These are phyloP conservation scores for Mimosa bimucronata DNA, from an alignment of 306 rosid species.

Conservation along the genomic window DNA sequence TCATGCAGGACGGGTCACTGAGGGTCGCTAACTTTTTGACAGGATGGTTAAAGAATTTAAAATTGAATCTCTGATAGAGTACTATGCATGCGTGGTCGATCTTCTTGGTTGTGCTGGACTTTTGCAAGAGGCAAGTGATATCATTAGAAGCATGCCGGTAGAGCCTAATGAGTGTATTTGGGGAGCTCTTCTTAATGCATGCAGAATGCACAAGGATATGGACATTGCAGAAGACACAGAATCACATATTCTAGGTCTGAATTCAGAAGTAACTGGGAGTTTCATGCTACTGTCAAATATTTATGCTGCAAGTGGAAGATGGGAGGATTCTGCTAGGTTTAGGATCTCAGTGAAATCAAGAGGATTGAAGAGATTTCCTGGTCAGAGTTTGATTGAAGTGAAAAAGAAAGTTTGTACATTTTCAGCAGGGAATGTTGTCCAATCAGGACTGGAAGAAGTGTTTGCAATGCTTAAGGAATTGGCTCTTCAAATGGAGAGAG, in stretches of 20 bases:
- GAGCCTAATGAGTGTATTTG: conserved; percentile 78
- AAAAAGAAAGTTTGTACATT: conserved; percentile 63
- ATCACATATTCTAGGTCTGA: conserved; percentile 46
- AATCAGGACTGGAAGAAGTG: conserved; percentile 49
- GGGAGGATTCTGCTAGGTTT: conserved; percentile 87
- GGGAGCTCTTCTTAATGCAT: conserved; percentile 82
- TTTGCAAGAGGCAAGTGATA: conserved; percentile 67
- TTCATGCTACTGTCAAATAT: conserved; percentile 81
- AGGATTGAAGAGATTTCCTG: conserved; percentile 68
- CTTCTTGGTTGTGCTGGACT: conserved; percentile 85
- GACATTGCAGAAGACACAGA: conserved; percentile 62
- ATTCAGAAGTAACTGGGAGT: conserved; percentile 58
- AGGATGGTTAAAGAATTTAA: conserved; percentile 56
- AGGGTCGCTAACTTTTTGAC: conserved; percentile 58
- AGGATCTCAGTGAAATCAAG: conserved; percentile 70
- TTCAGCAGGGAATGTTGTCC: conserved; percentile 61
- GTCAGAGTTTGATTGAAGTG: conserved; percentile 87
- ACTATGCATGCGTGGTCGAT: conserved; percentile 84
- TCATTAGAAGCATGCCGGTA: conserved; percentile 68
- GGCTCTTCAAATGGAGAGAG: conserved; percentile 64
- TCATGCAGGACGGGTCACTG: conserved; percentile 69
- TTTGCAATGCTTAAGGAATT: conserved; percentile 57
- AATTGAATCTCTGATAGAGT: conserved; percentile 74
- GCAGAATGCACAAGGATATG: conserved; percentile 64
- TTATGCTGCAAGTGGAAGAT: conserved; percentile 74